phyloP scores from a whole-genome alignment of 768 basidiomycete genomes.

The Suillus subluteus region DNA sequence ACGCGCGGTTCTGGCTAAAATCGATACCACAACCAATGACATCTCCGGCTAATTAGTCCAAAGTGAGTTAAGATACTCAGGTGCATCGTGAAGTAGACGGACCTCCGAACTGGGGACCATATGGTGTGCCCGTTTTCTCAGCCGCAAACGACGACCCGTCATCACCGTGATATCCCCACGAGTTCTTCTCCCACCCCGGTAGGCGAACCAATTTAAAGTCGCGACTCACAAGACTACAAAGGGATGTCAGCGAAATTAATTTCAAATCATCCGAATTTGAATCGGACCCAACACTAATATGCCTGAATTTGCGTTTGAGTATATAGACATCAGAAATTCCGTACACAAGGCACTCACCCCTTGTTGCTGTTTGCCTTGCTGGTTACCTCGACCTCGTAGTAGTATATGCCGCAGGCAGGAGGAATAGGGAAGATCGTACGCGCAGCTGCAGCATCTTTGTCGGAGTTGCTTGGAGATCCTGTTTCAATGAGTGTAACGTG shows the following conservation, averaged over 20 bases:
- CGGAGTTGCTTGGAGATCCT: slow-evolving; percentile 61
- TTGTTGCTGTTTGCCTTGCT: slow-evolving; percentile 80
- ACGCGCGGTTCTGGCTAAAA: slow-evolving; percentile 76
- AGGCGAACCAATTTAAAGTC: slow-evolving; percentile 72
- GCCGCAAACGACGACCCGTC: slow-evolving; percentile 80
- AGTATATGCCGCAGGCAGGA: slow-evolving; percentile 87
- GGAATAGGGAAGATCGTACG: slow-evolving; percentile 81
- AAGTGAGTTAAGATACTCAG: slow-evolving; percentile 11
- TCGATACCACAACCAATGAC: slow-evolving; percentile 92
- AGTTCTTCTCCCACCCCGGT: slow-evolving; percentile 84
- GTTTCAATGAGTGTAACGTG: slow-evolving; percentile 16
- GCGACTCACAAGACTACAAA: slow-evolving; percentile 63
- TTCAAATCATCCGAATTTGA: background rate
- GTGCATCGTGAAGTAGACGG: slow-evolving; percentile 31
- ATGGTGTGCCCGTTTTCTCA: slow-evolving; percentile 70
- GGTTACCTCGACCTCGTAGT: slow-evolving; percentile 88
- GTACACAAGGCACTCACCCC: slow-evolving; percentile 54
- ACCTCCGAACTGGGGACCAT: slow-evolving; percentile 85
- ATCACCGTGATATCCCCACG: slow-evolving; percentile 95
- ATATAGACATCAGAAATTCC: slow-evolving; percentile 15
- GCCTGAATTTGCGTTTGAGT: slow-evolving; percentile 44
- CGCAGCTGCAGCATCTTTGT: slow-evolving; percentile 85
- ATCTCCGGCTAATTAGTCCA: slow-evolving; percentile 66
- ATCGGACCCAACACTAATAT: slow-evolving; percentile 80
- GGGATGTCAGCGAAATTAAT: slow-evolving; percentile 17